These are phyloP conservation scores for Vigna angularis DNA, from an alignment of 306 rosid genomes.

Conservation along the genomic window DNA sequence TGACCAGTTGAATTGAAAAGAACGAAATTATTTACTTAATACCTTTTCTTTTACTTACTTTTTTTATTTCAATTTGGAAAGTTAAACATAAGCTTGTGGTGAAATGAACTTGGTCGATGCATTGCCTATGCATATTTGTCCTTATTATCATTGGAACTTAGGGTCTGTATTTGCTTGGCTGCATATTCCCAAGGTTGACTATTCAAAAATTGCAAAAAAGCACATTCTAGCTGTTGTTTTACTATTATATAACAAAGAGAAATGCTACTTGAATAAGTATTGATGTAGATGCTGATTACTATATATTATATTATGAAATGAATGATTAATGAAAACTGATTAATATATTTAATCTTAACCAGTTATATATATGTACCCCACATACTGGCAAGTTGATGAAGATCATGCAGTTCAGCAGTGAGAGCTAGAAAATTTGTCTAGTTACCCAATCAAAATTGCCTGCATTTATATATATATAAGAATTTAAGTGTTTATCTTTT, in stretches of 20 bases:
- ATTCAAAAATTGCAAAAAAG: constrained; percentile 34
- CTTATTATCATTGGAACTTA: not conserved
- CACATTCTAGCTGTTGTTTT: not conserved
- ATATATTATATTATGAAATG: not conserved
- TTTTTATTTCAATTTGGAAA: not conserved
- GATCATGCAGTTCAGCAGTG: constrained; percentile 9
- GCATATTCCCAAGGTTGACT: not conserved
- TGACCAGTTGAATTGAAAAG: constrained; percentile 30
- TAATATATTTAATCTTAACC: too few species aligned
- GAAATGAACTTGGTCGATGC: constrained; percentile 31
- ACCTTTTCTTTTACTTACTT: not conserved
- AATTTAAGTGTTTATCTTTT: not conserved
- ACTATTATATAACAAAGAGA: constrained; percentile 33
- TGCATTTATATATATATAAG: not conserved
- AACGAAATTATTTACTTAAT: not conserved
- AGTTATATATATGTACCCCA: too few species aligned
- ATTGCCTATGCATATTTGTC: not conserved
- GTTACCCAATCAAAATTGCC: constrained; percentile 1
- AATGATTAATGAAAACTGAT: not conserved
- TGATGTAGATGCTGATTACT: not conserved
- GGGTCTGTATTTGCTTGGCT: too few species aligned
- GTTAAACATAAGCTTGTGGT: not conserved
- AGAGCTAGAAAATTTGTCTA: not conserved
- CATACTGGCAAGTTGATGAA: not conserved
- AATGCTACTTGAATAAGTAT: constrained; percentile 28